A percentile compares a stretch with the other conserved stretches of the same genome.
Evolutionary conservation across 768 basidiomycete species (phyloP).

Genomic region (Ramaria rubella): DNA sequence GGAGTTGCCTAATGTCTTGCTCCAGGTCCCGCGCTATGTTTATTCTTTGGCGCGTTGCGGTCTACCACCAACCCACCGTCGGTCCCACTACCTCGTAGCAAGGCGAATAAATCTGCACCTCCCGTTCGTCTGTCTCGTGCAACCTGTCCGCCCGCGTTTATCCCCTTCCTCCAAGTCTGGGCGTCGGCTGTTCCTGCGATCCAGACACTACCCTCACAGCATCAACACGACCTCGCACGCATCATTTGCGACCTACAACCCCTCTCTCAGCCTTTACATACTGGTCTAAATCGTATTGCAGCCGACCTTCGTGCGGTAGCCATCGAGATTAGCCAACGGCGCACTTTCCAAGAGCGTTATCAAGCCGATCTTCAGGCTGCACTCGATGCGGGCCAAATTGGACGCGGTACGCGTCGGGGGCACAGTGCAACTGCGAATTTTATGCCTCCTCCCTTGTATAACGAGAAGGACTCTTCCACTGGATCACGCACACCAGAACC

Average conservation of each 20-base stretch:
- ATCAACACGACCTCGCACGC: constrained; percentile 78
- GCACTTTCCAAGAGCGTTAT: constrained; percentile 79
- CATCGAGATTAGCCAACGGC: constrained; percentile 78
- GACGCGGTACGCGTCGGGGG: constrained; percentile 10
- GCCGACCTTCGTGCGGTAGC: constrained; percentile 80
- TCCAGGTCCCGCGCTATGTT: constrained; percentile 69
- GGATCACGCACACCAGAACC: neutral
- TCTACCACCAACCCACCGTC: constrained; percentile 72
- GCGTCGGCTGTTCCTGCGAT: constrained; percentile 56
- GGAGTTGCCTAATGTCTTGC: neutral
- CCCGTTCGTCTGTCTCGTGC: constrained; percentile 53
- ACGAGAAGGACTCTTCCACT: constrained; percentile 18
- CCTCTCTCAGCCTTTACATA: constrained; percentile 35
- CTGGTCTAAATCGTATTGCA: constrained; percentile 52
- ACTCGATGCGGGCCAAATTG: constrained; percentile 51
- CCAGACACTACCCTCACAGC: constrained; percentile 51
- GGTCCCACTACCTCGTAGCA: constrained; percentile 62
- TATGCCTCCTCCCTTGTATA: constrained; percentile 65
- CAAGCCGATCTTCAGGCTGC: constrained; percentile 71
- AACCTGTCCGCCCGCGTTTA: constrained; percentile 68
- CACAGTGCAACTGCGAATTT: constrained; percentile 46
- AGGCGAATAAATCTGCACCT: neutral
- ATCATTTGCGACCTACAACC: constrained; percentile 63
- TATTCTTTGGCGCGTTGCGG: constrained; percentile 79
- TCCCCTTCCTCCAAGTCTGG: constrained; percentile 70